phyloP scores from a whole-genome alignment of 1,139 yeast species.

The Pichia sp. region DNA sequence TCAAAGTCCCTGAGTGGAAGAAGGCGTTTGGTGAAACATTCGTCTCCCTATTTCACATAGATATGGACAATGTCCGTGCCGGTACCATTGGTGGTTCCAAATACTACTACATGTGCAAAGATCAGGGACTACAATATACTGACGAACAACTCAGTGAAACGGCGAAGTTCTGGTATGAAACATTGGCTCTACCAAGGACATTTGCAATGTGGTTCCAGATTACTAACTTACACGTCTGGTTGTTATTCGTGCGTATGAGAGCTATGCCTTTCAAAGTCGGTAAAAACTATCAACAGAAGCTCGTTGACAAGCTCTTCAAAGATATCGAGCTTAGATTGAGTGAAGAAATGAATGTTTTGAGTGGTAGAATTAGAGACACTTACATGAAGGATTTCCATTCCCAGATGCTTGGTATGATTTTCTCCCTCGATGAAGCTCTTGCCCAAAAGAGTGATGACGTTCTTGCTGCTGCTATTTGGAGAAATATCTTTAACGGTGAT shows the following conservation, averaged over 20 bases:
- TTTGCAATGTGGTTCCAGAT: slow-evolving; percentile 95
- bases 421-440: slow-evolving; percentile 91
- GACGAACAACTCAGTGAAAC: slow-evolving; percentile 59
- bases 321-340: slow-evolving; percentile 84
- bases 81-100: slow-evolving; percentile 92
- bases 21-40: slow-evolving; percentile 67
- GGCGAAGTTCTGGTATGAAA: slow-evolving; percentile 70
- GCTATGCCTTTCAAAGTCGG: slow-evolving; percentile 91
- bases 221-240: slow-evolving; percentile 88
- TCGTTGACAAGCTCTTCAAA: slow-evolving; percentile 80
- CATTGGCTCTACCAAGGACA: slow-evolving; percentile 73
- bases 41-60: slow-evolving; percentile 60
- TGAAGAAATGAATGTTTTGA: slow-evolving; percentile 75
- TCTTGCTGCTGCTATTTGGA: slow-evolving; percentile 83
- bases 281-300: slow-evolving; percentile 82
- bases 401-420: slow-evolving; percentile 82
- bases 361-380: slow-evolving; percentile 79
- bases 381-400: slow-evolving; percentile 86
- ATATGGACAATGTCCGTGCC: slow-evolving; percentile 88
- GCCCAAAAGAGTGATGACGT: slow-evolving; percentile 72
- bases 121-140: slow-evolving; percentile 71
- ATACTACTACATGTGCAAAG: slow-evolving; percentile 81
- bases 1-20: slow-evolving; percentile 61
- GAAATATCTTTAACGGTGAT: slow-evolving; percentile 85
- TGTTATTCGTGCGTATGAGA: slow-evolving; percentile 88